Evolutionary conservation across 257 asterid genomes (phyloP).

Genomic region (Salvia rosmarinus): DNA sequence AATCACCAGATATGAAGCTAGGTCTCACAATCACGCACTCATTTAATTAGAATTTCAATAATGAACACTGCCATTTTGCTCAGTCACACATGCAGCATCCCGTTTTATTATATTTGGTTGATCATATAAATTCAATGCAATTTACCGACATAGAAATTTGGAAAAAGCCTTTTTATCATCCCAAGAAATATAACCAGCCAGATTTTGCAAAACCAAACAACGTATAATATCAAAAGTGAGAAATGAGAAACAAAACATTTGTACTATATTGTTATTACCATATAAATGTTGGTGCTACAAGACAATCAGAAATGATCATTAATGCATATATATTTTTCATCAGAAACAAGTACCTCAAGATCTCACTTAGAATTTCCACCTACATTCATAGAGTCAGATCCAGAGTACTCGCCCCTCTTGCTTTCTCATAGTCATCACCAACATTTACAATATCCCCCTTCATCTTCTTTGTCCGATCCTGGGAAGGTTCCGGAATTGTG

Average conservation of each 20-base stretch:
- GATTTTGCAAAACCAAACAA: conserved; percentile 20
- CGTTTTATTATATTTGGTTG: too few relatives aligned
- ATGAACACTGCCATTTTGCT: background rate
- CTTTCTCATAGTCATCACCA: conserved; percentile 35
- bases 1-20: background rate
- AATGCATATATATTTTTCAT: conserved; percentile 13
- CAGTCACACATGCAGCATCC: background rate
- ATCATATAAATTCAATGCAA: too few relatives aligned
- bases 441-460: conserved; percentile 30
- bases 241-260: conserved; percentile 22
- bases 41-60: background rate
- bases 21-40: background rate
- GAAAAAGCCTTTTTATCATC: conserved; percentile 14
- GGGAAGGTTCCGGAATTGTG: conserved; percentile 13
- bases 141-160: background rate
- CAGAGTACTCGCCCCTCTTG: conserved; percentile 76
- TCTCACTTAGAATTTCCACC: conserved; percentile 76
- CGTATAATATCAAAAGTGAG: conserved; percentile 11
- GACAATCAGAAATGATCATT: conserved; percentile 32
- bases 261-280: conserved; percentile 35
- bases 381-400: conserved; percentile 95
- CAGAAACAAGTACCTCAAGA: conserved; percentile 64
- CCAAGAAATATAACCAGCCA: conserved; percentile 15
- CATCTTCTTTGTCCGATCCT: conserved; percentile 39
- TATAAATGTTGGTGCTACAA: conserved; percentile 40